Evolutionary conservation across 2,329 filamentous ascomycete genomes (phyloP).

Genomic region (Nannizziopsis barbatae): DNA sequence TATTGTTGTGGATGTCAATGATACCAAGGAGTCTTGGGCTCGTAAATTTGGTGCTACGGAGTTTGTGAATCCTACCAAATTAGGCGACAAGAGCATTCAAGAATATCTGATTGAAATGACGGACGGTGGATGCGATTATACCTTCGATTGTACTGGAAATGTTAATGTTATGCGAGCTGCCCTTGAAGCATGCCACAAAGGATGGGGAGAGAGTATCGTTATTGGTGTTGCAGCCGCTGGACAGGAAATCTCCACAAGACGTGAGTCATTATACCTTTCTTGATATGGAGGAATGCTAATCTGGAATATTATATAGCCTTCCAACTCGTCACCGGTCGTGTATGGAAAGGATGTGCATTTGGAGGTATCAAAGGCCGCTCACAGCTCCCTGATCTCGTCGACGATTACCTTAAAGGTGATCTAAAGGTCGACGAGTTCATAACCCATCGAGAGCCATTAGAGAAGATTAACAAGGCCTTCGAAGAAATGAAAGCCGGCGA

Average conservation of each 20-base stretch:
- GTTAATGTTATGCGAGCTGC: slow-evolving; percentile 91
- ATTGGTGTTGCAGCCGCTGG: slow-evolving; percentile 95
- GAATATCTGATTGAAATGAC: slow-evolving; percentile 95
- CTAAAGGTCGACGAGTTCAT: slow-evolving; percentile 99
- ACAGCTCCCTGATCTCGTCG: slow-evolving; percentile 75
- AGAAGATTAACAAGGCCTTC: slow-evolving; percentile 80
- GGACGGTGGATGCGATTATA: slow-evolving; percentile 96
- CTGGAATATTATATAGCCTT: slow-evolving; percentile 53
- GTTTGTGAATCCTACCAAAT: slow-evolving; percentile 85
- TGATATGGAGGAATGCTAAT: background rate
- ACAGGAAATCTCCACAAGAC: slow-evolving; percentile 86
- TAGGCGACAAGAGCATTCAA: slow-evolving; percentile 66
- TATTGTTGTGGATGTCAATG: slow-evolving; percentile 67
- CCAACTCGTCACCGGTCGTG: slow-evolving; percentile 93
- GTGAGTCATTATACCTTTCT: slow-evolving; percentile 45
- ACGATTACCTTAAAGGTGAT: slow-evolving; percentile 77
- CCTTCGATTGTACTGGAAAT: slow-evolving; percentile 97
- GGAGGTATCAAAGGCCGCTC: slow-evolving; percentile 95
- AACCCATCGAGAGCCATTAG: slow-evolving; percentile 77
- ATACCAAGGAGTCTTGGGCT: slow-evolving; percentile 80
- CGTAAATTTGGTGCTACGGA: slow-evolving; percentile 92
- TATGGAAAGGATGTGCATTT: slow-evolving; percentile 97
- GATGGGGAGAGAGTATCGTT: slow-evolving; percentile 95
- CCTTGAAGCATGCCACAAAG: slow-evolving; percentile 97
- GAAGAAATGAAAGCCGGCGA: slow-evolving; percentile 91